Conservation (phyloP, 192 early-diverging fungal species). For the Chytriomyces sp. region DNA sequence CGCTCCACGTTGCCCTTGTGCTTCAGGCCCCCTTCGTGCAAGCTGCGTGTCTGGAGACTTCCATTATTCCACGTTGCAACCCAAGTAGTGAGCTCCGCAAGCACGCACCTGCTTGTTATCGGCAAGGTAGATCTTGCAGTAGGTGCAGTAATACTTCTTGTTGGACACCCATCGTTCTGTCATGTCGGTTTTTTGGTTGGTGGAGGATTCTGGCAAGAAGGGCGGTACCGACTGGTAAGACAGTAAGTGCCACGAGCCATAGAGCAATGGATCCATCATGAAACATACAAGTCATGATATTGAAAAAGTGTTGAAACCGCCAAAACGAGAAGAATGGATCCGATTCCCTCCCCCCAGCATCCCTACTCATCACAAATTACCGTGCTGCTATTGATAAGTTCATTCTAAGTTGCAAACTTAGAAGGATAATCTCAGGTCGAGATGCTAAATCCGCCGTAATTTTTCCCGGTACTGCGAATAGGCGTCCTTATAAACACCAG, state of each 20-base stretch:
- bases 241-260: too few relatives aligned
- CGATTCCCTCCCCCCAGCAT: too few relatives aligned
- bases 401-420: too few relatives aligned
- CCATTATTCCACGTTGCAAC: neutral
- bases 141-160: conserved; percentile 82
- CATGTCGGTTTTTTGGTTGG: conserved; percentile 30
- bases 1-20: conserved; percentile 84
- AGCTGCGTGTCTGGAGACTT: conserved; percentile 54
- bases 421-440: too few relatives aligned
- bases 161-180: conserved; percentile 66
- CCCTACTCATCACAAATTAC: too few relatives aligned
- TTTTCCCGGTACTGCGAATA: neutral
- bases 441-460: neutral
- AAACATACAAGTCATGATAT: too few relatives aligned
- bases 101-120: conserved; percentile 79
- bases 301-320: too few relatives aligned
- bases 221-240: too few relatives aligned
- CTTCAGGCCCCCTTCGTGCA: conserved; percentile 76
- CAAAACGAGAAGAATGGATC: too few relatives aligned
- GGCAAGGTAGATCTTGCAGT: conserved; percentile 78
- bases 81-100: neutral
- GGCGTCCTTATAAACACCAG: neutral
- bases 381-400: too few relatives aligned
- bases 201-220: too few relatives aligned
- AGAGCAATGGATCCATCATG: too few relatives aligned